phyloP scores from a whole-genome alignment of 768 basidiomycete genomes.

The Trametes punicea region DNA sequence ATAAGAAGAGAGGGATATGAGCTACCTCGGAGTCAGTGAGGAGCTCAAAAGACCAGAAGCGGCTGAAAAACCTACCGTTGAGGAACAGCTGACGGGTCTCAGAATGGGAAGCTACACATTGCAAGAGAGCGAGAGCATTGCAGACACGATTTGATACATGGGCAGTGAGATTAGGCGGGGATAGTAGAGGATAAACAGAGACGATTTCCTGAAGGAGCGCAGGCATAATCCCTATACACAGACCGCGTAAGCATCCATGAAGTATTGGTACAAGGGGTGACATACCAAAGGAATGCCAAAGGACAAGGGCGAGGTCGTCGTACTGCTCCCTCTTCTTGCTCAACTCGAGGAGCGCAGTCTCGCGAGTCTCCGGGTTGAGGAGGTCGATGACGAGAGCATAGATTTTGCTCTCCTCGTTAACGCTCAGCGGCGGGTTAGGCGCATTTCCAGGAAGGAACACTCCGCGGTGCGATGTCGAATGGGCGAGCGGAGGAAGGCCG shows the following conservation, averaged over 20 bases:
- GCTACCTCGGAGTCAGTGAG: slow-evolving; percentile 42
- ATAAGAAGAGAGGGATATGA: slow-evolving; percentile 92
- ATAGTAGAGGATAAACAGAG: slow-evolving; percentile 93
- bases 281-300: slow-evolving; percentile 98
- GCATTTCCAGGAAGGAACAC: slow-evolving; percentile 29
- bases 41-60: not conserved
- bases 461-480: slow-evolving; percentile 45
- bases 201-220: slow-evolving; percentile 97
- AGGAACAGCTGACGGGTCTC: slow-evolving; percentile 95
- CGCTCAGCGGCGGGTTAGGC: slow-evolving; percentile 21
- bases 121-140: slow-evolving; percentile 94
- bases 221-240: slow-evolving; percentile 84
- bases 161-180: slow-evolving; percentile 93
- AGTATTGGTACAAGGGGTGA: slow-evolving; percentile 2
- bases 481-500: slow-evolving; percentile 46
- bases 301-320: slow-evolving; percentile 93
- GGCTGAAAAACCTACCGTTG: slow-evolving; percentile 57
- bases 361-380: slow-evolving; percentile 78
- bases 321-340: slow-evolving; percentile 99
- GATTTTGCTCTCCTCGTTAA: slow-evolving; percentile 74
- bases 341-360: slow-evolving; percentile 87
- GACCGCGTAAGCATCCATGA: not conserved
- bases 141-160: slow-evolving; percentile 98
- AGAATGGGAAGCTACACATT: slow-evolving; percentile 97
- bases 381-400: slow-evolving; percentile 87